Conservation (phyloP, 1,284 basidiomycete species). For the Cryptococcus sp. region DNA sequence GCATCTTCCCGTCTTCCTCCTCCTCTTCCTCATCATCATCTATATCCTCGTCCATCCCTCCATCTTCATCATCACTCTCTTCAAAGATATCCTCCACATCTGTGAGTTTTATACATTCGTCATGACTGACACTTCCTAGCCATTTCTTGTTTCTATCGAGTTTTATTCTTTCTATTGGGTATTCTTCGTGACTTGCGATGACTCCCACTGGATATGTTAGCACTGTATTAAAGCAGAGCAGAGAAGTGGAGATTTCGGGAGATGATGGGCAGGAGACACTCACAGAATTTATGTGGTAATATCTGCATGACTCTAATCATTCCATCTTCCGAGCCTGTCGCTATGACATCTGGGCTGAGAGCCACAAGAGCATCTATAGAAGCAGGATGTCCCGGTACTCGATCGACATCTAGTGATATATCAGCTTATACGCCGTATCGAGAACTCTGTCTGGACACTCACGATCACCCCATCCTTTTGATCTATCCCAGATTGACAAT, state of each 20-base stretch:
- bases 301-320: conserved; percentile 84
- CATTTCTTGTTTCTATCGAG: conserved; percentile 61
- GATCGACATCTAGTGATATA: conserved; percentile 61
- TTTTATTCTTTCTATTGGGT: conserved; percentile 82
- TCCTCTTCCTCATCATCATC: conserved; percentile 45
- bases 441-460: conserved; percentile 8
- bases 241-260: not conserved
- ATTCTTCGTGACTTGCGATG: conserved; percentile 82
- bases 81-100: conserved; percentile 67
- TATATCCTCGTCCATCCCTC: conserved; percentile 52
- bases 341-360: conserved; percentile 62
- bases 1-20: conserved; percentile 13
- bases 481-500: conserved; percentile 83
- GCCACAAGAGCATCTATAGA: conserved; percentile 78
- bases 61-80: conserved; percentile 50
- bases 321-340: conserved; percentile 91
- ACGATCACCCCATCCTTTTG: conserved; percentile 82
- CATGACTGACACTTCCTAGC: conserved; percentile 91
- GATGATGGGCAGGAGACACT: conserved; percentile 11
- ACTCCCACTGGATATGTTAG: conserved; percentile 59
- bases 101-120: conserved; percentile 77
- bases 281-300: conserved; percentile 74
- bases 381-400: conserved; percentile 83
- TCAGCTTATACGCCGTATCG: not conserved
- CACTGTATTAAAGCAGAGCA: not conserved